Base-by-base conservation (phyloP, 2,329 filamentous ascomycete species). In the Colletotrichum lini region DNA sequence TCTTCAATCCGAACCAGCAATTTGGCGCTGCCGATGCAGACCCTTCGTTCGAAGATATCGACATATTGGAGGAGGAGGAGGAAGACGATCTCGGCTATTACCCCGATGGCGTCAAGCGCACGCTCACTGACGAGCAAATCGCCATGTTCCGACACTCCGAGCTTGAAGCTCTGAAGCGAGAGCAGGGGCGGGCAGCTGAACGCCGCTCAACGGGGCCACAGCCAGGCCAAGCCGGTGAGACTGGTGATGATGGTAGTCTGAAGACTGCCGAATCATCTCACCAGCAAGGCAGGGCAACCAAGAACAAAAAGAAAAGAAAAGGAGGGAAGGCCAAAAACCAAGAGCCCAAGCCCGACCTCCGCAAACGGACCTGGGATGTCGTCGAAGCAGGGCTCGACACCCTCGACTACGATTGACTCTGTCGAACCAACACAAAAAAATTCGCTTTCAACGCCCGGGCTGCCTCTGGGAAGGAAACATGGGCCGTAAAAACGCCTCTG, bases 141-240 rank as follows among this genome's bases (percentile, higher is more conserved):
- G 90, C 90, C 64, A 96, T 98, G 72, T 98, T 98, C 79, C 89
- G 95, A 72, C 94, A 97, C 78, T 96, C 93, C 2, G 96, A 98
- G 80, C 88, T 97, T 26, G 91, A 96, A 77, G 82, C 89, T 15
- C 84, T 97, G 49, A 42, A 67, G n/a, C 45, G 56, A 21, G 84
- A 87, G 71, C 79, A 81, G 61, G 81, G 82, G 52, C 84, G 80
- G 68, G 80, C 77, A 21, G 78, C 70, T n/a, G 77, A 57, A 38
- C 60, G 61, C 16, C 58, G 52, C 4, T 30, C 21, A 21, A 42
- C 52, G 4, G 40, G 21, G 40, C 50, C 49, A n/a, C 45, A 38
- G 15, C 26, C 21, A 40, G 40, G 54, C 8, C 59, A 81, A 67
- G 77, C 79, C 40, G 80, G 79, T 2, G 80, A 82, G 72, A 75